A percentile compares a stretch with the other conserved stretches of the same genome.
Conservation (phyloP, 2,329 filamentous ascomycete genomes). For the Apiospora malaysiana region DNA sequence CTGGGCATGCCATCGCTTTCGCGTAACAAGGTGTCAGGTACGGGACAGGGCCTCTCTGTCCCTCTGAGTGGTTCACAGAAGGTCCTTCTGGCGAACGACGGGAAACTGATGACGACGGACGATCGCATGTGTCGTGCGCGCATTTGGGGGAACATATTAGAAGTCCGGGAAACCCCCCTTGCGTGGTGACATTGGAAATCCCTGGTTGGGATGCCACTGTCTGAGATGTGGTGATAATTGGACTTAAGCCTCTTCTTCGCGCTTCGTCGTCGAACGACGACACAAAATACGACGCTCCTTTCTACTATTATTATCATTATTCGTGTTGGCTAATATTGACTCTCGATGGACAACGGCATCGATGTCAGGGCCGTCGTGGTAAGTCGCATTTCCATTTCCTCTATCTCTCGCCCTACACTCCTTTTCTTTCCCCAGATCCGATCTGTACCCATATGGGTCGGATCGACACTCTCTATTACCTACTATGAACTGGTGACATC, state of each 20-base stretch:
- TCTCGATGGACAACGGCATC: background rate
- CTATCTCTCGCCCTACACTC: background rate
- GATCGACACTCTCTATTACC: background rate
- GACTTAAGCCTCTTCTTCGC: constrained; percentile 1
- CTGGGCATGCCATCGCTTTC: background rate
- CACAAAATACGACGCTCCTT: constrained; percentile 2
- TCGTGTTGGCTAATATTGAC: background rate
- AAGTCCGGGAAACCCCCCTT: constrained; percentile 1
- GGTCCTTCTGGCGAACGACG: background rate
- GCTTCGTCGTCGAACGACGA: constrained; percentile 16
- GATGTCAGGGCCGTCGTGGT: constrained; percentile 12
- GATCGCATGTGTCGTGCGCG: background rate
- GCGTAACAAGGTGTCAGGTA: background rate
- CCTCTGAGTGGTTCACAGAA: background rate
- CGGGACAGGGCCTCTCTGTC: background rate
- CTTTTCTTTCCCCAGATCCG: background rate
- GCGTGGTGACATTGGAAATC: background rate
- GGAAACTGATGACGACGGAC: background rate
- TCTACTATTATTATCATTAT: background rate
- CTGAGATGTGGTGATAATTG: constrained; percentile 3
- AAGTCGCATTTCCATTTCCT: background rate
- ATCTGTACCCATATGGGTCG: background rate
- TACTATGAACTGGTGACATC: background rate
- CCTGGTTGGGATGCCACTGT: background rate
- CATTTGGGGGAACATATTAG: background rate